Evolutionary conservation across 1,284 basidiomycete species (phyloP).

Genomic region (Bondarzewia mesenterica): DNA sequence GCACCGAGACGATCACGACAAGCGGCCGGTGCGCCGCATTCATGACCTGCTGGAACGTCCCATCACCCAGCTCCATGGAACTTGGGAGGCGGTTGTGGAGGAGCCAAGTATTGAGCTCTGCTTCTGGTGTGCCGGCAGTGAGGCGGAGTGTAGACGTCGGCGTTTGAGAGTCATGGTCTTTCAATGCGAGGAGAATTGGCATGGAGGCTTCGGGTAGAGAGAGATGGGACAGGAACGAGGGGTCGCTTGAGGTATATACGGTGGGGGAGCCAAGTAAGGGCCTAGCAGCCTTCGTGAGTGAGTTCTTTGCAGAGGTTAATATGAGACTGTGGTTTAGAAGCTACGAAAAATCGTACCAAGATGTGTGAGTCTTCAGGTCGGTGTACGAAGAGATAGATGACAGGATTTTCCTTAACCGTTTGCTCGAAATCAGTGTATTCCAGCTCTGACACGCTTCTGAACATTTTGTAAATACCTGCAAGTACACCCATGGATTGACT

Average conservation of each 20-base stretch:
- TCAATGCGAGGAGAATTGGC: conserved; percentile 69
- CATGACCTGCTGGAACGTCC: conserved; percentile 78
- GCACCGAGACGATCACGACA: conserved; percentile 65
- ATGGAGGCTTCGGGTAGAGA: conserved; percentile 35
- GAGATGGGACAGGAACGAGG: conserved; percentile 43
- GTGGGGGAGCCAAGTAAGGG: conserved; percentile 64
- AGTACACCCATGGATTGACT: background rate
- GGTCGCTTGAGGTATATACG: conserved; percentile 49
- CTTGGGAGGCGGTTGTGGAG: conserved; percentile 63
- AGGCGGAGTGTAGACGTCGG: conserved; percentile 24
- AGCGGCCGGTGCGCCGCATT: conserved; percentile 63
- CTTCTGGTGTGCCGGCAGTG: conserved; percentile 4
- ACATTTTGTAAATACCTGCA: background rate
- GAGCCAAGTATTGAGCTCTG: conserved; percentile 40
- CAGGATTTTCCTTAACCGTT: conserved; percentile 46
- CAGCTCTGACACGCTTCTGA: conserved; percentile 36
- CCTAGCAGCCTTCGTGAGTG: conserved; percentile 39
- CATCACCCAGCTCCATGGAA: conserved; percentile 60
- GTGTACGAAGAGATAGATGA: conserved; percentile 73
- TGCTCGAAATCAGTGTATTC: conserved; percentile 47
- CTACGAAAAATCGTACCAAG: conserved; percentile 27
- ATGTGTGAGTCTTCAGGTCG: conserved; percentile 32
- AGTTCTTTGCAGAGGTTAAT: conserved; percentile 26
- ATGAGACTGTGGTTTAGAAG: too few species aligned
- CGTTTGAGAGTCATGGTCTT: conserved; percentile 47